Evolutionary conservation across 305 asterid species (phyloP).

Genomic region (Ajuga reptans): DNA sequence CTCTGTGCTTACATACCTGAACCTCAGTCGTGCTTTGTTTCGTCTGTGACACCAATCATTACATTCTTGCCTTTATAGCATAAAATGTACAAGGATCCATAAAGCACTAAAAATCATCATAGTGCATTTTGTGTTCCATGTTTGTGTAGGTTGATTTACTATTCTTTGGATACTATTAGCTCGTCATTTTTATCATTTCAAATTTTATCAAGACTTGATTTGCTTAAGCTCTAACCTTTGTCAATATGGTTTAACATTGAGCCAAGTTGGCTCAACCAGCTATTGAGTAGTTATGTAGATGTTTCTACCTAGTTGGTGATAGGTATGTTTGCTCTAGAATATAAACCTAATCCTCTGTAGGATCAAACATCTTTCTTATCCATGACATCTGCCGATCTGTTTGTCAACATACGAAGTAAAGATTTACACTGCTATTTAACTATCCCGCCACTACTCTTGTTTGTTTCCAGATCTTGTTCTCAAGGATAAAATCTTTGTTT

Average conservation of each 20-base stretch:
- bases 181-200: neutral
- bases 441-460: neutral
- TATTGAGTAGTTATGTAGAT: neutral
- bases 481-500: constrained; percentile 58
- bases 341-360: neutral
- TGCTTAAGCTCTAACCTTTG: neutral
- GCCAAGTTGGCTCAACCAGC: neutral
- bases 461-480: constrained; percentile 56
- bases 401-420: neutral
- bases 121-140: neutral
- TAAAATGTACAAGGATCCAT: no score
- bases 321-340: neutral
- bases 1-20: no score
- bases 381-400: neutral
- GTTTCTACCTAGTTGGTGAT: neutral
- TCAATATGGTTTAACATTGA: neutral
- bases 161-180: neutral
- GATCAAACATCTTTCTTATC: neutral
- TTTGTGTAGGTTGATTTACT: constrained; percentile 4
- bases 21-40: no score
- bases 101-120: no score
- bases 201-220: neutral
- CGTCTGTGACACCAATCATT: no score
- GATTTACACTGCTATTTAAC: neutral
- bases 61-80: no score